Base-by-base conservation (phyloP, 164 flowering plant genomes). In the Litsea cubeba region DNA sequence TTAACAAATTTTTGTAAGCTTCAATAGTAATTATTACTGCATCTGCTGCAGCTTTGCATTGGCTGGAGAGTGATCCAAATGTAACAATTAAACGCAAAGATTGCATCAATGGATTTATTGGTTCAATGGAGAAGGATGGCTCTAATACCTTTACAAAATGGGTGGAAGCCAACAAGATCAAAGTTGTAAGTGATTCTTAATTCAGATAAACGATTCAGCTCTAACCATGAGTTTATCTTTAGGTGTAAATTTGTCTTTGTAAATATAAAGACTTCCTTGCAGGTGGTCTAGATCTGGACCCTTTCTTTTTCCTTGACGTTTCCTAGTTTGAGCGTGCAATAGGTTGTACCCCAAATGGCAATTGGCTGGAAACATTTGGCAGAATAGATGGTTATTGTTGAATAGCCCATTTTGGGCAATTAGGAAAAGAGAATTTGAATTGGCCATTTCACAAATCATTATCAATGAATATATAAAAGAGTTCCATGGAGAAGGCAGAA, bases 91-190 rank as follows among this genome's bases (percentile, higher is more conserved):
- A 89, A 76, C 75, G 85, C 80, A 95, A 95, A 77, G 96, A 86
- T 75, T 95, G 98, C 82, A 89, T 93, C 68, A 89, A 95, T 83
- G 99, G 91, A 5, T 87, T 90, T 76, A 25, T 93, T 62, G 98
- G 97, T 51, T 87, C 93, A 2, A 65, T 84, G 62, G 92, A 90
- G 73, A 82, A 88, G 78, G 98, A 95, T 82, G 97, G 98, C 0
- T 86, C 97, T 74, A 95, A 93, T 83, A 85, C 83, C 24, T 91
- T 91, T 75, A 74, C 85, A 0, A 74, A 92, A 74, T 95, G 99
- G 99, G 91, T 93, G 64, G 86, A 86, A 73, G 67, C 78, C 71
- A 86, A 95, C 66, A 81, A 86, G 76, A 82, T 91, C 76, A 81
- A 93, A 88, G 73, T 20, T 75, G 97, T 95, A 72, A 86, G 93